Evolutionary conservation across 2,329 filamentous ascomycete species (phyloP).

Genomic region (Elsinoe perseae): DNA sequence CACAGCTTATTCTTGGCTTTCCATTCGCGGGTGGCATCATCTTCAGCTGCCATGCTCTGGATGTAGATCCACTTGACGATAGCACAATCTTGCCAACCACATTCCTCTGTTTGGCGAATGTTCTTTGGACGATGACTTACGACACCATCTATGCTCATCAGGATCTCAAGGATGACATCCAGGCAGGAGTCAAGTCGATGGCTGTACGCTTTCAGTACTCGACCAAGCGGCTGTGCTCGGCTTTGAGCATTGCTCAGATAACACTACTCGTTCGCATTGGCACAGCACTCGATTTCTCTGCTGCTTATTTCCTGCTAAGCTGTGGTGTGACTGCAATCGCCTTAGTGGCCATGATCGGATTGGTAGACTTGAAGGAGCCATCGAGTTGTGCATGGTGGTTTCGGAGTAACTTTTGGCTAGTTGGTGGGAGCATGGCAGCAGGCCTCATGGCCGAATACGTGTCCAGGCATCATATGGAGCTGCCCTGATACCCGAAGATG

Average conservation of each 20-base stretch:
- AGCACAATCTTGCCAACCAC: constrained; percentile 15
- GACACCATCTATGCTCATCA: constrained; percentile 34
- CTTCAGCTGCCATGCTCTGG: not conserved
- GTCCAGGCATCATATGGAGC: not conserved
- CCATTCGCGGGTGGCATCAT: constrained; percentile 38
- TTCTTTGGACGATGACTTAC: constrained; percentile 30
- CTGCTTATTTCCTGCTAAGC: not conserved
- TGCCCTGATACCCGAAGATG: not conserved
- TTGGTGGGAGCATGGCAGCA: constrained; percentile 7
- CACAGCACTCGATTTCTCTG: not conserved
- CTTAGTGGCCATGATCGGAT: not conserved
- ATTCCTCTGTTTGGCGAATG: constrained; percentile 21
- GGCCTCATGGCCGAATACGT: constrained; percentile 7
- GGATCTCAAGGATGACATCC: constrained; percentile 32
- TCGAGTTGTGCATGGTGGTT: constrained; percentile 16
- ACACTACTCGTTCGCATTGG: not conserved
- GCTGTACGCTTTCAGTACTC: constrained; percentile 23
- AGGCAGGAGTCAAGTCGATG: constrained; percentile 32
- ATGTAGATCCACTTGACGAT: not conserved
- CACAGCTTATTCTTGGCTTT: constrained; percentile 45
- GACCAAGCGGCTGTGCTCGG: not conserved
- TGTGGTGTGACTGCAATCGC: not conserved
- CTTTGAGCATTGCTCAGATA: not conserved
- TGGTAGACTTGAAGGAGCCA: constrained; percentile 1
- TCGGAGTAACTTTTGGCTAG: constrained; percentile 8